phyloP scores from a whole-genome alignment of 2,329 filamentous ascomycete species.

The Tolypocladium inflatum region DNA sequence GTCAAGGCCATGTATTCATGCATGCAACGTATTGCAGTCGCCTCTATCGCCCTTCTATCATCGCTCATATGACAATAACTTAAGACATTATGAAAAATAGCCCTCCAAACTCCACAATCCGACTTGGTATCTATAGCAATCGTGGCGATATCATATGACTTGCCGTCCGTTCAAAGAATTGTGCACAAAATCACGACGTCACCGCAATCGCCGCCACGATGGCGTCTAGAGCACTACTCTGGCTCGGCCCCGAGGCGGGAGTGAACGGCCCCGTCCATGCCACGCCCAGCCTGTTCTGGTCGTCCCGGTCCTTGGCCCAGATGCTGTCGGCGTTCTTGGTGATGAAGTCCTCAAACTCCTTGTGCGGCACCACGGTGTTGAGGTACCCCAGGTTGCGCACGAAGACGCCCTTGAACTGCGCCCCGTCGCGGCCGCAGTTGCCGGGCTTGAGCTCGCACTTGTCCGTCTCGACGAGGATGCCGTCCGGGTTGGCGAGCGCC shows the following conservation, averaged over 20 bases:
- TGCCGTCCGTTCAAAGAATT: background rate
- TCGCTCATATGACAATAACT: background rate
- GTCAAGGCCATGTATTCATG: background rate
- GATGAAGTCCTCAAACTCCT: slow-evolving; percentile 44
- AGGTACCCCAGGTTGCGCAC: slow-evolving; percentile 53
- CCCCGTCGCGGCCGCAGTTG: slow-evolving; percentile 37
- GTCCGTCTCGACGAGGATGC: slow-evolving; percentile 33
- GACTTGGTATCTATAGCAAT: background rate
- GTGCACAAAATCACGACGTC: slow-evolving; percentile 5
- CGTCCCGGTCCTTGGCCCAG: slow-evolving; percentile 49
- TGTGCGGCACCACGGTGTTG: slow-evolving; percentile 37
- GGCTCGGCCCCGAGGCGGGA: slow-evolving; percentile 44
- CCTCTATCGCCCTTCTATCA: background rate
- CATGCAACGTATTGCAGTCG: background rate
- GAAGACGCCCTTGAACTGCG: slow-evolving; percentile 67
- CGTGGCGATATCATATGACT: background rate
- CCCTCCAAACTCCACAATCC: background rate
- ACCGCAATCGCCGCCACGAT: slow-evolving; percentile 50
- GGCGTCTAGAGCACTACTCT: slow-evolving; percentile 57
- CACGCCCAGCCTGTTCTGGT: slow-evolving; percentile 41
- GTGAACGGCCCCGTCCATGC: slow-evolving; percentile 56
- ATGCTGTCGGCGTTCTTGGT: slow-evolving; percentile 54
- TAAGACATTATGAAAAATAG: background rate
- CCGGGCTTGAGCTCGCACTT: slow-evolving; percentile 21
- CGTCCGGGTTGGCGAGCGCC: slow-evolving; percentile 30